phyloP scores from a whole-genome alignment of 495 filamentous ascomycete genomes.

The Podospora pseudocomata region DNA sequence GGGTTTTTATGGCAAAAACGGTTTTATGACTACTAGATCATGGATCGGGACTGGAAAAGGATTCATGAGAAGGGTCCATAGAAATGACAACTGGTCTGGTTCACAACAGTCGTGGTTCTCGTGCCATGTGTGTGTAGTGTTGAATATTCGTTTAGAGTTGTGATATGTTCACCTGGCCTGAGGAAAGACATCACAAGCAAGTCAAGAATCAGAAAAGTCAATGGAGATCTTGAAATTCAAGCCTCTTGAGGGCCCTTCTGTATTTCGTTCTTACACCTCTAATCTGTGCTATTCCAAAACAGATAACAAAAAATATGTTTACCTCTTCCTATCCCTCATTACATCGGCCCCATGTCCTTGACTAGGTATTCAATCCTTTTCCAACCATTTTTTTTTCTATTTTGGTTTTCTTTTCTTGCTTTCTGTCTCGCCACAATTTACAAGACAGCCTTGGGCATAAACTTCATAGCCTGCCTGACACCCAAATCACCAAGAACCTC shows the following conservation, averaged over 20 bases:
- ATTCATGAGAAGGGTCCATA: slow-evolving; percentile 21
- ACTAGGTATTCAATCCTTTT: not conserved
- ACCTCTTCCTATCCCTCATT: not conserved
- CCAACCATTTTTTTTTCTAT: not conserved
- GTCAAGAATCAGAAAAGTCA: no score
- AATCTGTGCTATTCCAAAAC: not conserved
- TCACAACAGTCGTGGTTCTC: slow-evolving; percentile 2
- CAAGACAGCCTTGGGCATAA: slow-evolving; percentile 79
- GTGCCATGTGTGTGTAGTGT: not conserved
- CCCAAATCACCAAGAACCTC: slow-evolving; percentile 80
- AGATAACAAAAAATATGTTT: not conserved
- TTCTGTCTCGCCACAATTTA: slow-evolving; percentile 33
- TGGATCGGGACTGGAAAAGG: slow-evolving; percentile 25
- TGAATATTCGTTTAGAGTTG: no score
- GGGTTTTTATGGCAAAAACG: slow-evolving; percentile 16
- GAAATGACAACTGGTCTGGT: slow-evolving; percentile 24
- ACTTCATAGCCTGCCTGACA: slow-evolving; percentile 76
- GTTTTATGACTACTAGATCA: slow-evolving; percentile 34
- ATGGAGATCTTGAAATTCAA: no score
- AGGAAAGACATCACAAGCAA: no score
- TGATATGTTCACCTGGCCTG: no score
- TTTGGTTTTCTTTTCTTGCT: not conserved
- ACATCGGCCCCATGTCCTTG: no score
- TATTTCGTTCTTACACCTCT: no score
- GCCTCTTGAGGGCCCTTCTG: no score